These are phyloP conservation scores for Ophiostoma angusticollis DNA, from an alignment of 2,329 filamentous ascomycete genomes.

Conservation along the genomic window DNA sequence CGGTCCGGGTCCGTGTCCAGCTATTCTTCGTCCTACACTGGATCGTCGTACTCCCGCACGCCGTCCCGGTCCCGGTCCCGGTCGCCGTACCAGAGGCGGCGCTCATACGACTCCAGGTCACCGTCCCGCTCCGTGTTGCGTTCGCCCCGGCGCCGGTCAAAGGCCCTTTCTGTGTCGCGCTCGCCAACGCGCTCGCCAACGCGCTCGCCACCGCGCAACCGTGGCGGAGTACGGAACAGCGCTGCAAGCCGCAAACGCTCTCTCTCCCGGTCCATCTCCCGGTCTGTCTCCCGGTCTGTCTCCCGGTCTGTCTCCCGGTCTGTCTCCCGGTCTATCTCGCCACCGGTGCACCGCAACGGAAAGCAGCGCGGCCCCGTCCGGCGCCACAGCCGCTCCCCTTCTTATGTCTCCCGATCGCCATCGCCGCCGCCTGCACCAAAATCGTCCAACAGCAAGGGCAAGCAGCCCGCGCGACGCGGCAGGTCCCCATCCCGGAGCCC, in stretches of 20 bases:
- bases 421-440: constrained; percentile 2
- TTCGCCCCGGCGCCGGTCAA: too few relatives aligned
- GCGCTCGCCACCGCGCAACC: neutral
- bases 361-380: neutral
- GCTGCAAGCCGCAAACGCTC: too few relatives aligned
- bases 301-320: constrained; percentile 2
- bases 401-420: constrained; percentile 12
- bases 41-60: constrained; percentile 42
- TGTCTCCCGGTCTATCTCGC: constrained; percentile 1
- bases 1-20: constrained; percentile 64
- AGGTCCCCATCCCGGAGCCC: neutral
- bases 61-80: constrained; percentile 28
- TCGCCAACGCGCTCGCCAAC: constrained; percentile 1
- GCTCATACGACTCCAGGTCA: constrained; percentile 4
- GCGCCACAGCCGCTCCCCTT: constrained; percentile 18
- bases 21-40: constrained; percentile 64
- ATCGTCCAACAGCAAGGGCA: constrained; percentile 1
- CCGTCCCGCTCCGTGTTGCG: neutral
- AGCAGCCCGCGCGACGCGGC: neutral
- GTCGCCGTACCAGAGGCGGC: constrained; percentile 4
- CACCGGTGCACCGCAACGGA: neutral
- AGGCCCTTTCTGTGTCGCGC: constrained; percentile 1
- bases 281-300: constrained; percentile 1
- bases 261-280: neutral
- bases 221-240: neutral